Percentiles rank a stretch among this genome's conserved stretches.
Conservation (phyloP, 78 protist species). For the Dictyostelium intermedium region DNA sequence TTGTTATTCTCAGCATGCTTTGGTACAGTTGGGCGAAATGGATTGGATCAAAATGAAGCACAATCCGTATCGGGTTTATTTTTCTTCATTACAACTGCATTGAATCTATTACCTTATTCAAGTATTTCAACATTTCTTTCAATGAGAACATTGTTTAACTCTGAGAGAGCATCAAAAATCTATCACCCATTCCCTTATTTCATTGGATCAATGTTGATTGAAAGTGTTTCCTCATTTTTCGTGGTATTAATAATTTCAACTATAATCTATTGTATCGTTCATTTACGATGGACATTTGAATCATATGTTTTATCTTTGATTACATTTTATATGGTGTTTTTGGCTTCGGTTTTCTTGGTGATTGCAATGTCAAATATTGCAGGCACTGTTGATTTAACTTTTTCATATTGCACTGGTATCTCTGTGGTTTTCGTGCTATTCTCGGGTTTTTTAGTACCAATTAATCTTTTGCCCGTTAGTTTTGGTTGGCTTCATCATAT, state of each 20-base stretch:
- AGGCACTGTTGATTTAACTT: conserved; percentile 34
- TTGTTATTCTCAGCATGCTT: conserved; percentile 48
- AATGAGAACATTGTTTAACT: background rate
- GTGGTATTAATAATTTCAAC: background rate
- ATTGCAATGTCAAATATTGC: conserved; percentile 5
- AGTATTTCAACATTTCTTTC: conserved; percentile 12
- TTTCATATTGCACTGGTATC: conserved; percentile 30
- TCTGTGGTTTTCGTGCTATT: conserved; percentile 21
- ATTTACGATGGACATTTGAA: background rate
- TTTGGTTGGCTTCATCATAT: conserved; percentile 52
- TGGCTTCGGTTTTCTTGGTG: background rate
- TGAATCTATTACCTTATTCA: background rate
- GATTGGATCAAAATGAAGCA: background rate
- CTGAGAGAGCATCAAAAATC: conserved; percentile 25
- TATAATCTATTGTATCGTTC: background rate
- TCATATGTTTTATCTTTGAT: conserved; percentile 7
- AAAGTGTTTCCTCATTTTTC: background rate
- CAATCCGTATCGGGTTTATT: background rate
- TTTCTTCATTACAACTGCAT: background rate
- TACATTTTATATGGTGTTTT: background rate
- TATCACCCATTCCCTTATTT: conserved; percentile 30
- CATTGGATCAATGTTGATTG: background rate
- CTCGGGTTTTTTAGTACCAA: conserved; percentile 68
- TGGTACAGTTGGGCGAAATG: background rate
- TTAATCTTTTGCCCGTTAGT: conserved; percentile 3